Evolutionary conservation across 2,329 filamentous ascomycete genomes (phyloP).

Genomic region (Cadophora sp.): DNA sequence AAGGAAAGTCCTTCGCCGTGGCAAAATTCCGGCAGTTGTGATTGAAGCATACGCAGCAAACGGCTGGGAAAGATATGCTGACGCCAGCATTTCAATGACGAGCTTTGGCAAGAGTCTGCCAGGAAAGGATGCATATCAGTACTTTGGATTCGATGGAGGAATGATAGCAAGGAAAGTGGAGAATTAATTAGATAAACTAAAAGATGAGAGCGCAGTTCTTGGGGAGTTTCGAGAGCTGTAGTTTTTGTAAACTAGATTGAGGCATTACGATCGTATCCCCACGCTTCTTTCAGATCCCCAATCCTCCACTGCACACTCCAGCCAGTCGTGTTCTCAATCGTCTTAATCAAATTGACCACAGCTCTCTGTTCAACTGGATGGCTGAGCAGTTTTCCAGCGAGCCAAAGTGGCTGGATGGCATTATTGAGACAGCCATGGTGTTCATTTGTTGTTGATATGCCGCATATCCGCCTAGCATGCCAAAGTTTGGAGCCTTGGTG

Average conservation of each 20-base stretch:
- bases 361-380: slow-evolving; percentile 53
- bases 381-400: slow-evolving; percentile 60
- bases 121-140: neutral
- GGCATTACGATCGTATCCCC: slow-evolving; percentile 31
- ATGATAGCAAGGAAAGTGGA: neutral
- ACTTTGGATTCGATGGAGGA: neutral
- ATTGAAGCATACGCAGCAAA: no score
- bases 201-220: no score
- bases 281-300: slow-evolving; percentile 52
- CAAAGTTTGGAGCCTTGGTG: slow-evolving; percentile 52
- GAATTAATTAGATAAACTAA: no score
- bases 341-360: slow-evolving; percentile 53
- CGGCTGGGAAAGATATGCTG: no score
- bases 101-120: neutral
- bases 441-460: slow-evolving; percentile 61
- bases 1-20: no score
- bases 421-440: slow-evolving; percentile 64
- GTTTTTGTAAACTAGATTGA: no score
- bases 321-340: slow-evolving; percentile 59
- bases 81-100: neutral
- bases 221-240: no score
- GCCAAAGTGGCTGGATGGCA: slow-evolving; percentile 63
- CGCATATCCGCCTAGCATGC: slow-evolving; percentile 62
- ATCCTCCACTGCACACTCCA: slow-evolving; percentile 63
- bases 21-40: no score